Evolutionary conservation across 495 filamentous ascomycete species (phyloP), one percentile per base, ranked within the genome.

Genomic region (Penicillium alfredii): DNA sequence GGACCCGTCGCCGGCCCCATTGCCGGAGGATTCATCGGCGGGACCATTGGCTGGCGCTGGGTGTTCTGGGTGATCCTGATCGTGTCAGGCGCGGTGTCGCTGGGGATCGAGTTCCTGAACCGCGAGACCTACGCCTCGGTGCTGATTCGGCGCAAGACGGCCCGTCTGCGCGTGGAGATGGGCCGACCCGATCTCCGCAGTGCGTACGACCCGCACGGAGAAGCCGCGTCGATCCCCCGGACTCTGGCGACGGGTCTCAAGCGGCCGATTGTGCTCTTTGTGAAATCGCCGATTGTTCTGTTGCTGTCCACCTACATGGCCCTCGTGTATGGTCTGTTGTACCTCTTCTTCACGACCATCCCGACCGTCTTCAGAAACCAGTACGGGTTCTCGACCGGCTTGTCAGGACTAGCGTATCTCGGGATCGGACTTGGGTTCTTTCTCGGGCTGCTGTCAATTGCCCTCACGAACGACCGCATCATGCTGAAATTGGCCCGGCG

Each of bases 271-370:
- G n/a, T 68, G 8, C 50, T 74, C 1, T 59, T 65, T 2, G 36
- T 47, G 32, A 63, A 54, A 18, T 73, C 75, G 23, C 66, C 73
- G 0, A 75, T 80, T 37, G 61, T 77, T 12, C 53, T 63, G 12
- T 61, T 70, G 0, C 54, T 84, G 2, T 65, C 72, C 0, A 42
- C 70, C 1, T 86, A 84, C 40, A 67, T 84, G 33, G 67, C 76
- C 0, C 46, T 84, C 6, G 55, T 84, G 18, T 86, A 84, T 48
- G 73, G 78, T 23, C 60, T 83, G 4, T 64, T 82, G 0, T 86
- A 84, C 51, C 73, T 79, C 4, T 81, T 84, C 55, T 68, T 82
- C 33, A 74, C 76, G n/a, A 82, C 78, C 4, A 86, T 83, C 49
- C 62, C 73, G 0, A 64, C 67, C 44, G 73, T 86, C 45, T 88